Percentiles rank a stretch among this genome's conserved stretches.
Evolutionary conservation across 2,329 filamentous ascomycete genomes (phyloP).

Genomic region (Septoria petroselini): DNA sequence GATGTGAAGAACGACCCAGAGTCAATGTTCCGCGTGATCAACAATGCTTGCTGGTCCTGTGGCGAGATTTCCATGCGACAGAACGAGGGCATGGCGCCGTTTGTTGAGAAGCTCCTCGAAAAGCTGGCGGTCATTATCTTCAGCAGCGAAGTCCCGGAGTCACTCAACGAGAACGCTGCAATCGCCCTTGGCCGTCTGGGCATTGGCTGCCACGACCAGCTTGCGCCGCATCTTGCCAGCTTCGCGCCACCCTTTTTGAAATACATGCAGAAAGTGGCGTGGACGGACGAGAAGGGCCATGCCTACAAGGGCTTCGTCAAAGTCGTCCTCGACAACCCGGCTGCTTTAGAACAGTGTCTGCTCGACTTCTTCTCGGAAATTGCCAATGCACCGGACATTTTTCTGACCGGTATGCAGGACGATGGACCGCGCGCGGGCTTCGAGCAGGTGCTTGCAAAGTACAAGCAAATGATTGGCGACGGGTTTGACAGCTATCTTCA

Average conservation of each 20-base stretch:
- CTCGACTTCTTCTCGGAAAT: conserved; percentile 80
- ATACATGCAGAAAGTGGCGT: conserved; percentile 78
- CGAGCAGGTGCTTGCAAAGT: conserved; percentile 56
- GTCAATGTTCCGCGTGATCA: conserved; percentile 84
- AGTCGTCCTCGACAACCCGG: conserved; percentile 79
- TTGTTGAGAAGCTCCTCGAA: conserved; percentile 71
- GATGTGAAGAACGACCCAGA: conserved; percentile 74
- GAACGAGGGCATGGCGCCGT: conserved; percentile 69
- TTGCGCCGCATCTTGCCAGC: conserved; percentile 74
- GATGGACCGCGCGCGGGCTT: conserved; percentile 66
- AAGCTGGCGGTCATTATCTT: conserved; percentile 78
- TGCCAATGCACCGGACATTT: conserved; percentile 63
- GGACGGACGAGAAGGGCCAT: conserved; percentile 90
- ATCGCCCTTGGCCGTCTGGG: conserved; percentile 88
- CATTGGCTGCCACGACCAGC: conserved; percentile 68
- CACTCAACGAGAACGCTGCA: conserved; percentile 88
- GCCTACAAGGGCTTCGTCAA: conserved; percentile 88
- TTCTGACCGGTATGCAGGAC: conserved; percentile 57
- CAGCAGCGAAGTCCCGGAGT: conserved; percentile 79
- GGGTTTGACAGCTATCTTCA: conserved; percentile 53
- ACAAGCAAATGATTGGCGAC: conserved; percentile 53
- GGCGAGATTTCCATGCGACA: conserved; percentile 87
- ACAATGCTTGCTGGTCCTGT: conserved; percentile 96
- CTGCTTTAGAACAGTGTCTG: conserved; percentile 84
- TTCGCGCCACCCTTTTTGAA: conserved; percentile 80